These are phyloP conservation scores for Suhomyces terraborum DNA, from an alignment of 1,139 yeast species.

Conservation along the genomic window DNA sequence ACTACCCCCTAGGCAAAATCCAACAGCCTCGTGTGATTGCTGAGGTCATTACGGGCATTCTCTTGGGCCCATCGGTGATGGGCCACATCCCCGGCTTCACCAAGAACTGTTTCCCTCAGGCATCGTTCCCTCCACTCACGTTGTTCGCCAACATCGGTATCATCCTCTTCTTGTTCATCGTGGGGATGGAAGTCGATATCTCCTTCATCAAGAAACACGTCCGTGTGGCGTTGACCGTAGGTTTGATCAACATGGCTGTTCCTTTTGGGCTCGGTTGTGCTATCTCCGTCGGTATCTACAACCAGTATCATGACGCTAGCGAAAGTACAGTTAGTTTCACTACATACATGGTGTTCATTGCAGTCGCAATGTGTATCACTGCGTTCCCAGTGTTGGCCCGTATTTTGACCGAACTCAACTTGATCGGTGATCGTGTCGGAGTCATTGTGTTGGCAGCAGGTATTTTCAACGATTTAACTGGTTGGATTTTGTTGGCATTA, in stretches of 20 bases:
- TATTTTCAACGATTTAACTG: conserved; percentile 74
- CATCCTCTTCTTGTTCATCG: conserved; percentile 68
- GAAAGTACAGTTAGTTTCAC: conserved; percentile 53
- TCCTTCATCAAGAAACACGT: conserved; percentile 60
- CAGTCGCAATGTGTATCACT: conserved; percentile 79
- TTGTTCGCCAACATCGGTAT: conserved; percentile 73
- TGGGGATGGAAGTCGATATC: conserved; percentile 77
- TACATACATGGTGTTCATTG: conserved; percentile 75
- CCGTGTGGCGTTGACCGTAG: conserved; percentile 64
- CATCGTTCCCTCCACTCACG: conserved; percentile 62
- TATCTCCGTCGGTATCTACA: conserved; percentile 65
- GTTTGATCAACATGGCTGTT: conserved; percentile 66
- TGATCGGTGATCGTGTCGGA: conserved; percentile 73
- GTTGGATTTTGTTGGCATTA: conserved; percentile 78
- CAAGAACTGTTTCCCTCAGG: conserved; percentile 59
- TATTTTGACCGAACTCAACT: conserved; percentile 68
- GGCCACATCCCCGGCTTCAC: conserved; percentile 73
- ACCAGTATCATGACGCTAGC: conserved; percentile 45
- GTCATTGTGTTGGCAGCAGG: conserved; percentile 82
- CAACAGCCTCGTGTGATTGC: conserved; percentile 79
- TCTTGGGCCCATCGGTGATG: conserved; percentile 69
- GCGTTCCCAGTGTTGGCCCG: conserved; percentile 85
- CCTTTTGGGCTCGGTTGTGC: conserved; percentile 81
- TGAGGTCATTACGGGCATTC: conserved; percentile 73
- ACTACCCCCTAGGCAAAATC: conserved; percentile 57